Percentiles rank a stretch among this genome's conserved stretches.
phyloP scores from a whole-genome alignment of 371 early-diverging fungal species.

The Apophysomyces ossiformis region DNA sequence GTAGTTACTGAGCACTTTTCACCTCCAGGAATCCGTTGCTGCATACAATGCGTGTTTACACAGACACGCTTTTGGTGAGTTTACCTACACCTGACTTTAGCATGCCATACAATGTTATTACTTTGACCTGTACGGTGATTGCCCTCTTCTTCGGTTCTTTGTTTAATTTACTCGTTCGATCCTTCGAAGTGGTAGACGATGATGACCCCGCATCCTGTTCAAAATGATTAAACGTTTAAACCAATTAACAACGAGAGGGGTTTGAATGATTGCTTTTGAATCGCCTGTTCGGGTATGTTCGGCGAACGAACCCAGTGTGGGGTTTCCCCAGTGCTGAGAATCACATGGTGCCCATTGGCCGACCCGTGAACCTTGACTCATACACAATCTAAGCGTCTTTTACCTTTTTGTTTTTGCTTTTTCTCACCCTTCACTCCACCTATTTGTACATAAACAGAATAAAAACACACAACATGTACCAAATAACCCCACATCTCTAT shows the following conservation, averaged over 20 bases:
- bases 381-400: neutral
- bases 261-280: neutral
- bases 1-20: neutral
- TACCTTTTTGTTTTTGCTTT: slow-evolving; percentile 12
- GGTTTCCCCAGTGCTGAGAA: slow-evolving; percentile 1
- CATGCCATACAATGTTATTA: slow-evolving; percentile 99
- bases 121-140: slow-evolving; percentile 93
- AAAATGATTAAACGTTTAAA: neutral
- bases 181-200: slow-evolving; percentile 49
- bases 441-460: slow-evolving; percentile 2
- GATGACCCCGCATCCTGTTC: neutral
- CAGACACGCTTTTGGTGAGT: slow-evolving; percentile 82
- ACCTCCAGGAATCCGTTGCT: slow-evolving; percentile 10
- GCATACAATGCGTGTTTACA: slow-evolving; percentile 68
- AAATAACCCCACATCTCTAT: slow-evolving; percentile 66
- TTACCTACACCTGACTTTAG: slow-evolving; percentile 96
- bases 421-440: neutral
- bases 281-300: slow-evolving; percentile 3
- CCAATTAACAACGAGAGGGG: slow-evolving; percentile 4
- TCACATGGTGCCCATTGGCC: slow-evolving; percentile 10
- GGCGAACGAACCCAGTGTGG: slow-evolving; percentile 10
- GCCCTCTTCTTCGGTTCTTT: slow-evolving; percentile 94
- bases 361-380: slow-evolving; percentile 7
- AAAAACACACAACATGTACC: slow-evolving; percentile 39
- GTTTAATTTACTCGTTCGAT: slow-evolving; percentile 82